Percentiles rank a stretch among this genome's conserved stretches.
Conservation (phyloP, 306 rosid species). For the Hippophae gyantsensis region DNA sequence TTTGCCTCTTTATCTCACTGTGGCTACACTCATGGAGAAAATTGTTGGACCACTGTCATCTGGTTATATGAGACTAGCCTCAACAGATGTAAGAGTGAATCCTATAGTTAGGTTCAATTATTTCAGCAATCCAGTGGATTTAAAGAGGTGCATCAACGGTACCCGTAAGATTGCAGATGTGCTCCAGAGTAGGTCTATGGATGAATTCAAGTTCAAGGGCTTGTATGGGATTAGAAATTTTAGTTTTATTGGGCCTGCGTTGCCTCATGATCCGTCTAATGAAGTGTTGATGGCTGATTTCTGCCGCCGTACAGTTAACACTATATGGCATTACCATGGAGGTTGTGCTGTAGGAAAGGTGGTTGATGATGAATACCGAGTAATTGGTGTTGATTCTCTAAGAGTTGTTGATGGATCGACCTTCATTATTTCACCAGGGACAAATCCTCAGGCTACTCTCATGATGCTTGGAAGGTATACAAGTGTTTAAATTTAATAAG, state of each 20-base stretch:
- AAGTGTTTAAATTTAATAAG: not conserved
- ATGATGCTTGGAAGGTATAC: conserved; percentile 81
- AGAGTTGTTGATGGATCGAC: conserved; percentile 78
- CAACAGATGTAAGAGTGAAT: conserved; percentile 43
- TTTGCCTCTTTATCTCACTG: conserved; percentile 48
- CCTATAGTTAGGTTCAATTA: conserved; percentile 79
- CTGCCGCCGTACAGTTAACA: conserved; percentile 66
- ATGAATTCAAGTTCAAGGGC: conserved; percentile 46
- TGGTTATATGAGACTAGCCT: conserved; percentile 55
- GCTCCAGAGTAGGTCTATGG: conserved; percentile 49
- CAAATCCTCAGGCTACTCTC: conserved; percentile 88
- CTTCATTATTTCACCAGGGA: conserved; percentile 70
- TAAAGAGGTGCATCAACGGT: conserved; percentile 71
- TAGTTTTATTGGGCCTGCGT: conserved; percentile 62
- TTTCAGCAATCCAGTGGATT: conserved; percentile 45
- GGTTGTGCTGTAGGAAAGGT: conserved; percentile 82
- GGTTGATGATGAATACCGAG: conserved; percentile 45
- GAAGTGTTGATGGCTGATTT: conserved; percentile 50
- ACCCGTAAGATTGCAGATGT: conserved; percentile 49
- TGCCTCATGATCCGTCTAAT: conserved; percentile 39
- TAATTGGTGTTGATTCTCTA: conserved; percentile 47
- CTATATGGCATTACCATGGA: conserved; percentile 95
- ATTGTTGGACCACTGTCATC: conserved; percentile 52
- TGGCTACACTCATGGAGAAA: conserved; percentile 74
- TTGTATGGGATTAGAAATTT: conserved; percentile 51